Conservation (phyloP, 345 rosid genomes). For the Litchi chinensis region DNA sequence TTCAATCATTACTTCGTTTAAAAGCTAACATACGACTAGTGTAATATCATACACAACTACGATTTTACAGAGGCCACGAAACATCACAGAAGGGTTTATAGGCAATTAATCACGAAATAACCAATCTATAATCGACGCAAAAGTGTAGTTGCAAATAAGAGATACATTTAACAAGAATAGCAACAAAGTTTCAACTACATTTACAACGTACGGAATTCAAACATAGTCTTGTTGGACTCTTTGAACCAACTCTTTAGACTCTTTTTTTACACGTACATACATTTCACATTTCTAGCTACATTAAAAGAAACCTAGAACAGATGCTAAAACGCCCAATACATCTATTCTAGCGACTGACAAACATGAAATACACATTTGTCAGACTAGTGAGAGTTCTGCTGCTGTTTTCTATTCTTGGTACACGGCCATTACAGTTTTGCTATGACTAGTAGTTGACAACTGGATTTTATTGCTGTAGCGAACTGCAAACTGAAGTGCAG, state of each 20-base stretch:
- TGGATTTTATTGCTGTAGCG: conserved; percentile 16
- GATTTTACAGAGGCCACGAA: not conserved
- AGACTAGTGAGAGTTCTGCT: conserved; percentile 14
- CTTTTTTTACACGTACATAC: conserved; percentile 43
- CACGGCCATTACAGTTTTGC: conserved; percentile 18
- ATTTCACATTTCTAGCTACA: conserved; percentile 30
- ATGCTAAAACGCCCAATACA: conserved; percentile 26
- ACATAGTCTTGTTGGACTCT: conserved; percentile 16
- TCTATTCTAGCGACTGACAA: conserved; percentile 30
- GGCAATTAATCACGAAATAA: too few relatives aligned
- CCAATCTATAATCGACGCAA: not conserved
- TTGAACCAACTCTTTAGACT: not conserved
- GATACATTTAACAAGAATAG: not conserved
- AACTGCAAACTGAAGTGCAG: not conserved
- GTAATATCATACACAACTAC: too few relatives aligned
- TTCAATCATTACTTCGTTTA: too few relatives aligned
- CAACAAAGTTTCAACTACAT: conserved; percentile 25
- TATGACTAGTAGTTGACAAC: conserved; percentile 22
- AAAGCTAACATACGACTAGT: too few relatives aligned
- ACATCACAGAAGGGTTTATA: not conserved
- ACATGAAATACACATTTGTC: conserved; percentile 16
- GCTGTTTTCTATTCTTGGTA: conserved; percentile 20
- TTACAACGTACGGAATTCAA: conserved; percentile 35
- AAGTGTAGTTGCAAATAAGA: not conserved
- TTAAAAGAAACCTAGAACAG: conserved; percentile 20